Base-by-base conservation (phyloP, 2,329 filamentous ascomycete genomes). In the Calonectria hawksworthii region DNA sequence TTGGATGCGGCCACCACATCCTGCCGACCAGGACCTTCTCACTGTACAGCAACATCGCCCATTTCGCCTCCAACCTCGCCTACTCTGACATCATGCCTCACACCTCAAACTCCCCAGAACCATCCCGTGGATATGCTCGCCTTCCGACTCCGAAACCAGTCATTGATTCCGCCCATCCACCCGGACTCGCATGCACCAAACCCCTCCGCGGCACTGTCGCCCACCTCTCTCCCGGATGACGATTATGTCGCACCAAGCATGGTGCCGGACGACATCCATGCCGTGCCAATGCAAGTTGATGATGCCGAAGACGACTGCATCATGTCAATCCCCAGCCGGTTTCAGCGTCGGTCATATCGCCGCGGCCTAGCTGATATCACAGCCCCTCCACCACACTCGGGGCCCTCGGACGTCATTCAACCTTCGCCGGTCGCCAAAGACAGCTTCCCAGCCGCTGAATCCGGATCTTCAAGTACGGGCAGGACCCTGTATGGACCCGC, bases 111-210 rank as follows among this genome's bases (percentile, higher is more conserved):
- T 47, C 14, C 28, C 18, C 74, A 61, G 61, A 51, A 72, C n/a
- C 75, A 76, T 41, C 75, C 73, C 44, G 69, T 81, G 32, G 79
- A 81, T 59, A 51, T 77, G 51, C 79, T 81, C 34, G 73, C 79
- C 18, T 74, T 75, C 61, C 79, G 72, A 51, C 76, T 81, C 26
- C 74, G 78, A 67, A 79, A 73, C 10, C 79, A 79, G 64, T 80
- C 77, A 14, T n/a, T 81, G 34, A 64, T 74, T 13, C 78, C 77
- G 30, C 64, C 54, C 32, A 50, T 23, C 50, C 18, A 52, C 14
- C 52, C 69, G 51, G 61, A 21, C 10, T 26, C 36, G 13, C 63
- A 38, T 50, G 44, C 34, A 21, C 34, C 50, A 30, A 51, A 51
- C 26, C 51, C 63, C 18, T 67, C 68, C 41, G 61, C 70, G n/a